These are phyloP conservation scores for Eurotiales sp. DNA, from an alignment of 2,329 filamentous ascomycete genomes.

Conservation along the genomic window DNA sequence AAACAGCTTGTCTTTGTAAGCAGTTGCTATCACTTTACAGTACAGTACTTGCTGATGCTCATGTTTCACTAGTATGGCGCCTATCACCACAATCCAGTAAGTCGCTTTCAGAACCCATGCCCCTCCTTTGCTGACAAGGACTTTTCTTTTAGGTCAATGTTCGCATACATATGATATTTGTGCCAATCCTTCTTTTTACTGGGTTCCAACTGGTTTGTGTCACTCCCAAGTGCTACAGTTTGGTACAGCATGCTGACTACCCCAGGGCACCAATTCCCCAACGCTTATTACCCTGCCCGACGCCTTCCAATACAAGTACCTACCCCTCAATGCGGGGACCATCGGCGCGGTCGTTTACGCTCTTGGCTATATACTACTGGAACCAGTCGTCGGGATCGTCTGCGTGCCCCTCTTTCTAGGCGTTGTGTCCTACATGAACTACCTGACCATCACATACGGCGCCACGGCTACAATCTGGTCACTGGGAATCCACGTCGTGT, in stretches of 20 bases:
- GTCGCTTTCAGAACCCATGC: constrained; percentile 18
- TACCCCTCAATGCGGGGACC: constrained; percentile 59
- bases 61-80: constrained; percentile 55
- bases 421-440: constrained; percentile 70
- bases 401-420: constrained; percentile 73
- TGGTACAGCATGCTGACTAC: constrained; percentile 4
- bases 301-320: constrained; percentile 52
- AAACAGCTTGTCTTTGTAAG: constrained; percentile 65
- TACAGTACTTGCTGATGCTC: not conserved
- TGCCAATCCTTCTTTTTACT: constrained; percentile 60
- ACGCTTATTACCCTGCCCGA: constrained; percentile 53
- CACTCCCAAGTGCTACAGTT: not conserved
- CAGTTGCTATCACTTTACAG: too few species aligned
- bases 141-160: constrained; percentile 54
- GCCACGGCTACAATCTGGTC: constrained; percentile 62
- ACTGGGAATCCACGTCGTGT: constrained; percentile 64
- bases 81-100: constrained; percentile 62
- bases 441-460: constrained; percentile 64
- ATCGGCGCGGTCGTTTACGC: constrained; percentile 62
- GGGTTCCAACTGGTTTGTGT: constrained; percentile 53
- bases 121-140: not conserved
- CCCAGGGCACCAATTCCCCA: constrained; percentile 54
- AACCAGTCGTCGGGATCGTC: constrained; percentile 82
- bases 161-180: constrained; percentile 60
- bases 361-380: constrained; percentile 81